Conservation (phyloP, 2,329 filamentous ascomycete genomes). For the Botryotinia calthae region DNA sequence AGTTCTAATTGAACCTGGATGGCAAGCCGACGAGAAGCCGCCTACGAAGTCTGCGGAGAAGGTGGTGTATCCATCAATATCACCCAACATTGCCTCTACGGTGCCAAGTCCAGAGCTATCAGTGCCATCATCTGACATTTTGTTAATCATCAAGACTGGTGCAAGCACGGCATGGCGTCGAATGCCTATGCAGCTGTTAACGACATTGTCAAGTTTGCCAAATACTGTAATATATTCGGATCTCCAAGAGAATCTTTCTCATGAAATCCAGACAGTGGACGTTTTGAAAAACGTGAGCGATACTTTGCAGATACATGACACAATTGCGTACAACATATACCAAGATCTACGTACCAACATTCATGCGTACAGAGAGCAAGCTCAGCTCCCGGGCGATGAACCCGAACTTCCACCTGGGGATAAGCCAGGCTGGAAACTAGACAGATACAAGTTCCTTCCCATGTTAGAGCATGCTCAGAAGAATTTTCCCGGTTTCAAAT, state of each 20-base stretch:
- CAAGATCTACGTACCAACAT: neutral
- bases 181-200: slow-evolving; percentile 22
- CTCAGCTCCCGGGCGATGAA: slow-evolving; percentile 21
- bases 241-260: neutral
- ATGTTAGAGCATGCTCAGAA: slow-evolving; percentile 21
- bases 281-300: slow-evolving; percentile 17
- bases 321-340: slow-evolving; percentile 10
- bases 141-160: slow-evolving; percentile 24
- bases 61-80: slow-evolving; percentile 1
- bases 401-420: neutral
- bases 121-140: slow-evolving; percentile 17
- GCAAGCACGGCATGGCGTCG: slow-evolving; percentile 21
- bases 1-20: neutral
- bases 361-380: slow-evolving; percentile 21
- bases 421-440: slow-evolving; percentile 20
- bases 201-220: slow-evolving; percentile 6
- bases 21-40: neutral
- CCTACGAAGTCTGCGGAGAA: neutral
- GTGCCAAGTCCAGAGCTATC: neutral
- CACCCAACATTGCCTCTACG: neutral
- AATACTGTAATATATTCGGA: slow-evolving; percentile 10
- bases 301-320: slow-evolving; percentile 15
- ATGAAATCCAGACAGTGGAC: slow-evolving; percentile 6
- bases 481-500: slow-evolving; percentile 18
- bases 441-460: slow-evolving; percentile 25